phyloP scores from a whole-genome alignment of 495 filamentous ascomycete genomes.

The Astrocystis sublimbata region DNA sequence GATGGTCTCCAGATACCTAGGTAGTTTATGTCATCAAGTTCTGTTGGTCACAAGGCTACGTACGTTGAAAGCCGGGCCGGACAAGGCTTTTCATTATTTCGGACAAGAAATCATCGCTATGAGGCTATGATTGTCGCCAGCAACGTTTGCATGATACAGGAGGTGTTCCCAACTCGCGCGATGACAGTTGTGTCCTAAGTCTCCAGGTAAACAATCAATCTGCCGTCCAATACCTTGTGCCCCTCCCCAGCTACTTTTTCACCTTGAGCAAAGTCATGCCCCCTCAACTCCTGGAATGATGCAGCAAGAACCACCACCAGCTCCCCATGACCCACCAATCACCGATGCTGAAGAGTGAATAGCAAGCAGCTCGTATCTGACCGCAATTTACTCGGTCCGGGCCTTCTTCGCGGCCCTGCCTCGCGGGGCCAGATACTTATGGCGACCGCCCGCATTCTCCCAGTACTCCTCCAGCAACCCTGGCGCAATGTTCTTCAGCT shows the following conservation, averaged over 20 bases:
- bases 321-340: neutral
- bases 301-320: neutral
- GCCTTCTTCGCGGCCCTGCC: slow-evolving; percentile 28
- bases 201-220: slow-evolving; percentile 2
- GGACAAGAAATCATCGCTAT: neutral
- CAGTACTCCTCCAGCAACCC: slow-evolving; percentile 25
- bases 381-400: slow-evolving; percentile 17
- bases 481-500: slow-evolving; percentile 28
- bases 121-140: neutral
- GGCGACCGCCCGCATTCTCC: slow-evolving; percentile 30
- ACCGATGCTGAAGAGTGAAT: slow-evolving; percentile 3
- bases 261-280: neutral
- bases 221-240: neutral
- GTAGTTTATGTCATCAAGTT: too few relatives aligned
- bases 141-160: neutral
- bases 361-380: neutral
- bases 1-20: too few relatives aligned
- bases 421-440: slow-evolving; percentile 23
- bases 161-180: neutral
- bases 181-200: neutral
- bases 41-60: neutral
- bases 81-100: neutral
- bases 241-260: neutral
- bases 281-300: slow-evolving; percentile 14
- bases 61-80: neutral